Percentiles rank a stretch among this genome's conserved stretches.
These are phyloP conservation scores for Lolium multiflorum DNA, from an alignment of 176 grass and related monocot genomes.

Conservation along the genomic window DNA sequence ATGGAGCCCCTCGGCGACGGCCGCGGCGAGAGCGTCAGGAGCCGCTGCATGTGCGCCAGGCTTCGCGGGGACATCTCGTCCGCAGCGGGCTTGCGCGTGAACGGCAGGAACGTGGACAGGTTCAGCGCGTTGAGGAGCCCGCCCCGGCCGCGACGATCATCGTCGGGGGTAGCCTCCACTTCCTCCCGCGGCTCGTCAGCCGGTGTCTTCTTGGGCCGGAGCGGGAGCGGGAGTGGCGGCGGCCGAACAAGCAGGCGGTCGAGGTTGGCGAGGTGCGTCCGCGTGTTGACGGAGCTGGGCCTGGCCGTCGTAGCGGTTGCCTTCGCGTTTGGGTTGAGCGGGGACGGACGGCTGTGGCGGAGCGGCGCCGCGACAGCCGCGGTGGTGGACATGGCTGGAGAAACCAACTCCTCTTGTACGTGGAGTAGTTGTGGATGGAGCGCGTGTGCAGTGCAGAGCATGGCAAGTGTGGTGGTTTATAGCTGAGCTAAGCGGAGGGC, in stretches of 20 bases:
- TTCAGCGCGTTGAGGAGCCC: slow-evolving; percentile 56
- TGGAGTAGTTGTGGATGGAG: background rate
- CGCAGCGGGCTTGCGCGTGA: slow-evolving; percentile 20
- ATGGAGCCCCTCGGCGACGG: slow-evolving; percentile 63
- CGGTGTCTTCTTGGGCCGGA: background rate
- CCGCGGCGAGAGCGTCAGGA: slow-evolving; percentile 59
- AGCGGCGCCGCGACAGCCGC: slow-evolving; percentile 34
- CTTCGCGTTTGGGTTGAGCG: slow-evolving; percentile 54
- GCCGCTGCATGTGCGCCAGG: slow-evolving; percentile 66
- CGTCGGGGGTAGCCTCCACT: background rate
- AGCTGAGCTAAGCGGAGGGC: background rate
- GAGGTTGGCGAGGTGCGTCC: slow-evolving; percentile 80
- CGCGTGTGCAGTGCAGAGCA: background rate
- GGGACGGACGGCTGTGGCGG: slow-evolving; percentile 34
- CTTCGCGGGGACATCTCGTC: slow-evolving; percentile 81
- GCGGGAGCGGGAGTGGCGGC: slow-evolving; percentile 35
- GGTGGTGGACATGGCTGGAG: slow-evolving; percentile 48
- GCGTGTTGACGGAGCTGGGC: slow-evolving; percentile 41
- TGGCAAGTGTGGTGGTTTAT: slow-evolving; percentile 24
- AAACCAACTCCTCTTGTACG: background rate
- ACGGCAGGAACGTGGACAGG: slow-evolving; percentile 52
- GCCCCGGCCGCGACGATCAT: slow-evolving; percentile 26
- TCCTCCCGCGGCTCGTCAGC: background rate
- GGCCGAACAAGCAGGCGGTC: slow-evolving; percentile 60
- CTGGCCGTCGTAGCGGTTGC: slow-evolving; percentile 27